Evolutionary conservation across 2,329 filamentous ascomycete genomes (phyloP).

Genomic region (Xylaria sp.): DNA sequence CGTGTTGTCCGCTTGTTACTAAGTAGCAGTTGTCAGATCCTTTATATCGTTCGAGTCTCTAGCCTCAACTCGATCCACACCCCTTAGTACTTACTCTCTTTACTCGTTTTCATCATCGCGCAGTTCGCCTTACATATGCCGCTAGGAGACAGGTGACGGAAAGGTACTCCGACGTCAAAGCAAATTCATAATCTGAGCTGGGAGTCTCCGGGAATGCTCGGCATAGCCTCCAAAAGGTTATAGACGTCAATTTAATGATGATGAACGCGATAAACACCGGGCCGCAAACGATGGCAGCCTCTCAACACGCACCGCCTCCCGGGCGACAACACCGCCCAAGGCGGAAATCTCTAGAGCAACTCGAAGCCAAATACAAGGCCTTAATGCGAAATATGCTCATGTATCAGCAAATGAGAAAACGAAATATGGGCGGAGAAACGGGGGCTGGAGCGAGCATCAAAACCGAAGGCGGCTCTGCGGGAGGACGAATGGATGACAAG

Average conservation of each 20-base stretch:
- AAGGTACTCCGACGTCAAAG: constrained; percentile 11
- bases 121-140: not conserved
- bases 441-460: constrained; percentile 9
- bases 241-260: constrained; percentile 1
- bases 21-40: not conserved
- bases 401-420: constrained; percentile 29
- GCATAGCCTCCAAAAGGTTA: not conserved
- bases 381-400: constrained; percentile 35
- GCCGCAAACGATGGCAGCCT: constrained; percentile 11
- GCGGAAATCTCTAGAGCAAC: constrained; percentile 30
- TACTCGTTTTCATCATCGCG: constrained; percentile 9
- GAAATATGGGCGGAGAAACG: constrained; percentile 9
- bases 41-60: not conserved
- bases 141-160: constrained; percentile 1
- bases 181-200: not conserved
- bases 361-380: constrained; percentile 35
- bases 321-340: constrained; percentile 25
- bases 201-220: not conserved
- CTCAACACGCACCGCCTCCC: constrained; percentile 21
- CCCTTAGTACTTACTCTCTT: constrained; percentile 1
- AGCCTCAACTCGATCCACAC: not conserved
- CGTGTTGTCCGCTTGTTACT: constrained; percentile 17
- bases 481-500: constrained; percentile 17
- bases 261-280: constrained; percentile 15
- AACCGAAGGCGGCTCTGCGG: constrained; percentile 6